Conservation (phyloP, 306 rosid genomes). For the Pyrus communis region DNA sequence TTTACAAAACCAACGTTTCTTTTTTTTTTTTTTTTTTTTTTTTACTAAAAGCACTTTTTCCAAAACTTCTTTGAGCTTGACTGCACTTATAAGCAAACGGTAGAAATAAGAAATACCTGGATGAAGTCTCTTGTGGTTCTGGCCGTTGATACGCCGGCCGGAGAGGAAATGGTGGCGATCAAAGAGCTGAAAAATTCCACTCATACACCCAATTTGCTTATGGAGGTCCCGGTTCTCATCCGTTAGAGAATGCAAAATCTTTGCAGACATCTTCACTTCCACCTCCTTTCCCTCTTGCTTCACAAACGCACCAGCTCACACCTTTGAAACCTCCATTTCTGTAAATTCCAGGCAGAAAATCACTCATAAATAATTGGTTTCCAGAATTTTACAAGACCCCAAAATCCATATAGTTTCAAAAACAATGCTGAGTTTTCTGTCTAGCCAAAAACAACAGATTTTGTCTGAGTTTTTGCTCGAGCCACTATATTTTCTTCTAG, state of each 20-base stretch:
- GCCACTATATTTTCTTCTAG: neutral
- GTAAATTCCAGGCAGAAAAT: neutral
- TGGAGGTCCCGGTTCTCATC: constrained; percentile 65
- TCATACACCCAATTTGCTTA: constrained; percentile 84
- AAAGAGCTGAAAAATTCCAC: constrained; percentile 72
- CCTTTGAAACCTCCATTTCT: constrained; percentile 4
- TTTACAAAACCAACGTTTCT: neutral
- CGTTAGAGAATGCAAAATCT: constrained; percentile 32
- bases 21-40: neutral
- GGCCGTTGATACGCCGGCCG: constrained; percentile 24
- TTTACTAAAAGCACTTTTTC: neutral
- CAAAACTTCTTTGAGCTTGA: neutral
- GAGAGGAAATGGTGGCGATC: constrained; percentile 63
- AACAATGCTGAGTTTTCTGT: neutral
- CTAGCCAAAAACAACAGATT: neutral
- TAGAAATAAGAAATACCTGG: constrained; percentile 30
- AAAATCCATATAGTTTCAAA: neutral
- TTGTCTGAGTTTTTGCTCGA: neutral
- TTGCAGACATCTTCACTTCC: constrained; percentile 52
- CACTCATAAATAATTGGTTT: neutral
- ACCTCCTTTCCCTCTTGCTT: constrained; percentile 12
- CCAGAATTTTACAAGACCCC: neutral
- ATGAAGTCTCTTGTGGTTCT: constrained; percentile 34
- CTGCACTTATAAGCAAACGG: neutral
- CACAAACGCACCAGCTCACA: neutral